phyloP scores from a whole-genome alignment of 2,329 filamentous ascomycete genomes.

The Penicillium crustosum region DNA sequence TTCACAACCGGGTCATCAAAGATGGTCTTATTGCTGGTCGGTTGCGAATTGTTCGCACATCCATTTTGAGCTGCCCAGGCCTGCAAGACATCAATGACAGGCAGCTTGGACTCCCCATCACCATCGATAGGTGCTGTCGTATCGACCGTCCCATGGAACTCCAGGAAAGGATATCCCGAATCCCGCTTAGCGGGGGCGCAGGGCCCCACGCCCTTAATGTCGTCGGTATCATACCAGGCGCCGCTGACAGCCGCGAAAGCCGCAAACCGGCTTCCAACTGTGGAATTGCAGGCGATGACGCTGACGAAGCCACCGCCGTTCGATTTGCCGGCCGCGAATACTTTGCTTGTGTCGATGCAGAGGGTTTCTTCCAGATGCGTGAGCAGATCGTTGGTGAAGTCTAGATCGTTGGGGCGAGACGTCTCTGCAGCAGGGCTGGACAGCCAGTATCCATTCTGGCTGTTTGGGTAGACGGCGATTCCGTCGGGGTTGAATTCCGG shows the following conservation, averaged over 20 bases:
- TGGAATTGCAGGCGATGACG: slow-evolving; percentile 49
- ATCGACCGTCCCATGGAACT: slow-evolving; percentile 26
- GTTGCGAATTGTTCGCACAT: slow-evolving; percentile 13
- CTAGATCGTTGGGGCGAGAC: slow-evolving; percentile 43
- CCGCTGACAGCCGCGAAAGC: slow-evolving; percentile 53
- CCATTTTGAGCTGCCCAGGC: slow-evolving; percentile 21
- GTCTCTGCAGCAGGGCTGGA: slow-evolving; percentile 39
- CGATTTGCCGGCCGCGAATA: slow-evolving; percentile 54
- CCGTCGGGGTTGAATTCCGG: slow-evolving; percentile 45
- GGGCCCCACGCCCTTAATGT: slow-evolving; percentile 22
- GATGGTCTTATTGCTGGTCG: slow-evolving; percentile 20
- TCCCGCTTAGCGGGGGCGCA: slow-evolving; percentile 33
- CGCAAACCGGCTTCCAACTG: slow-evolving; percentile 46
- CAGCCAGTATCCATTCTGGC: slow-evolving; percentile 38
- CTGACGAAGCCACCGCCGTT: slow-evolving; percentile 56
- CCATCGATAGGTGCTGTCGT: slow-evolving; percentile 22
- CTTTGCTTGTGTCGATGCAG: slow-evolving; percentile 47
- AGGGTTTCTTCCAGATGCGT: slow-evolving; percentile 40
- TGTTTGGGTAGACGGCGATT: slow-evolving; percentile 49
- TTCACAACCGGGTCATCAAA: slow-evolving; percentile 17
- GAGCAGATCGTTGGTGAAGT: slow-evolving; percentile 48
- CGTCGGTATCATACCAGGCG: slow-evolving; percentile 44
- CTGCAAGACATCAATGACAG: slow-evolving; percentile 21
- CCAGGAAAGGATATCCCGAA: slow-evolving; percentile 23
- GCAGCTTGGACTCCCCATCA: slow-evolving; percentile 9